Base-by-base conservation (phyloP, 805 yeast genomes). In the Candida pseudofarinosa region DNA sequence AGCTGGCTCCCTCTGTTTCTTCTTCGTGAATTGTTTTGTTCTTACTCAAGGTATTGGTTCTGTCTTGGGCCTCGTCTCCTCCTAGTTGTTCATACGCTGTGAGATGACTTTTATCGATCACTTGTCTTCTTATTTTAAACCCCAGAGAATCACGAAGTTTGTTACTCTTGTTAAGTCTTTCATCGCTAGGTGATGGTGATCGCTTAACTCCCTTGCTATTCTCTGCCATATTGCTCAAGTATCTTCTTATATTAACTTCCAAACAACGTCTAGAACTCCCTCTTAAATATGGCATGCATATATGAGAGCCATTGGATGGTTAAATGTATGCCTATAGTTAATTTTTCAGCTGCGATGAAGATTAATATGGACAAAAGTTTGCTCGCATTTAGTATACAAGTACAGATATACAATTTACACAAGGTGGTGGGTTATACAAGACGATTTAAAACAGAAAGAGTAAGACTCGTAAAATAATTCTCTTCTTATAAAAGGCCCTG, bases 401-500 rank as follows among this genome's bases (percentile, higher is more conserved):
- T 23, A 23, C 28, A 23, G 28, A 23, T 23, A 23, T 10, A 23
- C n/a, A n/a, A n/a, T n/a, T n/a, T n/a, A n/a, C n/a, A n/a, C n/a
- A n/a, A n/a, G n/a, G n/a, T n/a, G n/a, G n/a, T n/a, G n/a, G n/a
- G n/a, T n/a, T n/a, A n/a, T n/a, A n/a, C n/a, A n/a, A n/a, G n/a
- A n/a, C n/a, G n/a, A n/a, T n/a, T n/a, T n/a, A n/a, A n/a, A n/a
- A n/a, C n/a, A n/a, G n/a, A n/a, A n/a, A n/a, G n/a, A n/a, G n/a
- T n/a, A n/a, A n/a, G n/a, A n/a, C n/a, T n/a, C n/a, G n/a, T n/a
- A n/a, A n/a, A n/a, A n/a, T n/a, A n/a, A n/a, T n/a, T n/a, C n/a
- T n/a, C n/a, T n/a, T n/a, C n/a, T 45, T 65, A 89, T 23, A 88
- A 52, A 39, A 91, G 68, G 0, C 97, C 98, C 65, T 91, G 98